phyloP scores from a whole-genome alignment of 371 early-diverging fungal genomes.

The Syncephalis fuscata region DNA sequence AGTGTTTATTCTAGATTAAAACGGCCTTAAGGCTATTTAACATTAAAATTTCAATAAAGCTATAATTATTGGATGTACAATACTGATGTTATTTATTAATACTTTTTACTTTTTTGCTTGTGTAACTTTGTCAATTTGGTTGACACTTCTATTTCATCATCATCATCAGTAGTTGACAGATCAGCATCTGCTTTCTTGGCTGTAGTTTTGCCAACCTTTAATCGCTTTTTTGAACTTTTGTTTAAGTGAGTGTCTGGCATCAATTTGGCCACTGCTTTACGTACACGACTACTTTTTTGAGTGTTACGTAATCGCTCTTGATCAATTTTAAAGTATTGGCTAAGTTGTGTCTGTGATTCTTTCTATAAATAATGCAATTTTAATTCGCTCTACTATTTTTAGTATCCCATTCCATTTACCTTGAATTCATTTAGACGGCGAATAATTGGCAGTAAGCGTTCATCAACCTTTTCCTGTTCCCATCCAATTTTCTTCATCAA shows the following conservation, averaged over 20 bases:
- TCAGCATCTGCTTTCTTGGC: too few species aligned
- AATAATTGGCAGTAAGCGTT: conserved; percentile 60
- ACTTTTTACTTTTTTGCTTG: too few species aligned
- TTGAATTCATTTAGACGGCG: conserved; percentile 14
- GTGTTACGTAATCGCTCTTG: too few species aligned
- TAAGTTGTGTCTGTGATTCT: conserved; percentile 6
- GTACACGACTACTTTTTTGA: conserved; percentile 18
- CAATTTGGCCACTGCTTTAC: conserved; percentile 13
- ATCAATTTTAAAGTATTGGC: conserved; percentile 11
- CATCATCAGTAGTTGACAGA: too few species aligned
- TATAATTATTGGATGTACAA: too few species aligned
- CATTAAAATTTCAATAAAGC: too few species aligned
- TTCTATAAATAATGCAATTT: conserved; percentile 8
- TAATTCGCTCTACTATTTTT: conserved; percentile 14
- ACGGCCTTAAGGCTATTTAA: too few species aligned
- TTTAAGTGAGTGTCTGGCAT: conserved; percentile 13
- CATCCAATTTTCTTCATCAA: conserved; percentile 34
- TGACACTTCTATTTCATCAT: too few species aligned
- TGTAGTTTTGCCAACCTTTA: too few species aligned
- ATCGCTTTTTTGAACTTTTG: background rate
- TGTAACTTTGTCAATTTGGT: too few species aligned
- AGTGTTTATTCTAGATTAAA: background rate
- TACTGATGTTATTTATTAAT: too few species aligned
- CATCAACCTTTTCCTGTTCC: conserved; percentile 30
- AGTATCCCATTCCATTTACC: conserved; percentile 22